Evolutionary conservation across 75 land plant genomes (phyloP).

Genomic region (Pinus tabuliformis): DNA sequence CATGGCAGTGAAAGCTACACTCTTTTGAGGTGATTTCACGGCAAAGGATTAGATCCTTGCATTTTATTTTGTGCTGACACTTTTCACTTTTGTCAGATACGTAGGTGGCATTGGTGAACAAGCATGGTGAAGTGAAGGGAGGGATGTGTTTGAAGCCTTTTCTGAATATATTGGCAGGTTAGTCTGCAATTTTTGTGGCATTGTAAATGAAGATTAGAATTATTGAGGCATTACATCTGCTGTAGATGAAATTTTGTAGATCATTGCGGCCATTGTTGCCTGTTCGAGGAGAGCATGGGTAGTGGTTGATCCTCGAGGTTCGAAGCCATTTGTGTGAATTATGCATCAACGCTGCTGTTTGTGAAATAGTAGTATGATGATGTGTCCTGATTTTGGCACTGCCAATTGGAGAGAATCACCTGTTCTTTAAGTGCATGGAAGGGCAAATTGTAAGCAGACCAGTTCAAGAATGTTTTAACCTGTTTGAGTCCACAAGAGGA

Average conservation of each 20-base stretch:
- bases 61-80: background rate
- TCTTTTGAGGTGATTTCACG: conserved; percentile 6
- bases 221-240: background rate
- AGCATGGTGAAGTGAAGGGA: background rate
- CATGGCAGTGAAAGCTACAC: conserved; percentile 27
- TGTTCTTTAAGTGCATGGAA: background rate
- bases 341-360: background rate
- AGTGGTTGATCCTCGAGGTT: background rate
- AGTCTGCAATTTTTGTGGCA: background rate
- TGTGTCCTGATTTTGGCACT: background rate
- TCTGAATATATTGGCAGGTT: background rate
- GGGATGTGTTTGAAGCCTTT: background rate
- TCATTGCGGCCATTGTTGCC: background rate
- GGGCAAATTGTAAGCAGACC: background rate
- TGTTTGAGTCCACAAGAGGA: background rate
- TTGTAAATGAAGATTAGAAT: conserved; percentile 1
- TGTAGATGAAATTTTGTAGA: background rate
- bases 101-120: background rate
- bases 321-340: background rate
- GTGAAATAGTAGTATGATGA: background rate
- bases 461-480: background rate
- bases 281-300: background rate
- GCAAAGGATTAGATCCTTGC: background rate
- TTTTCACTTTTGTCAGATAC: background rate
- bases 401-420: background rate